Conservation (phyloP, 179 eudicot genomes). For the Nepenthes alata region DNA sequence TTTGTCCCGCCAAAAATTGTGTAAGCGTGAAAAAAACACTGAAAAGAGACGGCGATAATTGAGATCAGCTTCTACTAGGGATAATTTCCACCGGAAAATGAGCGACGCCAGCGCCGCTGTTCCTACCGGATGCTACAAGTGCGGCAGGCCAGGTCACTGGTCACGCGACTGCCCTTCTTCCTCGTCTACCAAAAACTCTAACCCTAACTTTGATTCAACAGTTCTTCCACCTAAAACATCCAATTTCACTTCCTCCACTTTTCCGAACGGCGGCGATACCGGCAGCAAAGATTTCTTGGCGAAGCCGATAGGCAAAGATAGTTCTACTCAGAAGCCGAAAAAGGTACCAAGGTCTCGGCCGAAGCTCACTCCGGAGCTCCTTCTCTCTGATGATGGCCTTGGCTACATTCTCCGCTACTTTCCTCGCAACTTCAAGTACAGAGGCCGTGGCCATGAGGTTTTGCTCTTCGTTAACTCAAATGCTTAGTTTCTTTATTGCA, state of each 20-base stretch:
- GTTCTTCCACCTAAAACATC: conserved; percentile 1
- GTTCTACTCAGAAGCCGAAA: conserved; percentile 41
- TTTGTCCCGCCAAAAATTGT: too few species aligned
- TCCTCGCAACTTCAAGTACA: conserved; percentile 53
- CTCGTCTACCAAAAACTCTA: conserved; percentile 17
- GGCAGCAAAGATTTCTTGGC: conserved; percentile 1
- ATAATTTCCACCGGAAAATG: not conserved
- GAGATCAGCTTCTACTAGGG: too few species aligned
- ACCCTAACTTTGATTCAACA: conserved; percentile 19
- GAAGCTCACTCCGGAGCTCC: conserved; percentile 65
- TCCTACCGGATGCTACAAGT: conserved; percentile 92
- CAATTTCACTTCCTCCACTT: not conserved
- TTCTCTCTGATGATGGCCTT: conserved; percentile 66
- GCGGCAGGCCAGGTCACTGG: conserved; percentile 97
- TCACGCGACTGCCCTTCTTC: conserved; percentile 79
- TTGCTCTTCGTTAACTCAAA: not conserved
- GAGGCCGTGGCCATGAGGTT: conserved; percentile 85
- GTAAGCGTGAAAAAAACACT: too few species aligned
- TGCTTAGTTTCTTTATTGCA: not conserved
- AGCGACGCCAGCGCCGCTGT: conserved; percentile 28
- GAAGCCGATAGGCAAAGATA: conserved; percentile 1
- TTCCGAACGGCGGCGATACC: conserved; percentile 3
- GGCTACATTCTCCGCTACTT: conserved; percentile 75
- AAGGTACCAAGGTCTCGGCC: conserved; percentile 53
- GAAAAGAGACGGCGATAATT: too few species aligned